Evolutionary conservation across 768 basidiomycete genomes (phyloP).

Genomic region (Termitomyces sp.): DNA sequence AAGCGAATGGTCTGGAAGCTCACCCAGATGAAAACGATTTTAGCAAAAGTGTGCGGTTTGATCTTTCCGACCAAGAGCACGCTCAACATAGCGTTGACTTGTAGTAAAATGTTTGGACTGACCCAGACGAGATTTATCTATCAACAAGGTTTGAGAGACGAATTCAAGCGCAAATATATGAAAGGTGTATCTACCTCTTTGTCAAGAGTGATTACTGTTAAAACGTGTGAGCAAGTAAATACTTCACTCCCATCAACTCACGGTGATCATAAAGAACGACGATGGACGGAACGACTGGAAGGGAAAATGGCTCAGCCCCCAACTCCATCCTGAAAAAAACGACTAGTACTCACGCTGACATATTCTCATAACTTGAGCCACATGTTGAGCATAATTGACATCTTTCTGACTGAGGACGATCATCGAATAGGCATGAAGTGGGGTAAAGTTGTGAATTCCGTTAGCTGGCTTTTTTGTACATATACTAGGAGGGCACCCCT

Average conservation of each 20-base stretch:
- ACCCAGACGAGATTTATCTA: constrained; percentile 31
- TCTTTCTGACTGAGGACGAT: constrained; percentile 1
- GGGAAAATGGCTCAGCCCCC: not conserved
- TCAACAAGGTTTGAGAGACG: not conserved
- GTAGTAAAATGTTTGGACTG: not conserved
- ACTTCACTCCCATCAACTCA: constrained; percentile 9
- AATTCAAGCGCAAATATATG: not conserved
- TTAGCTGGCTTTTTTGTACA: not conserved
- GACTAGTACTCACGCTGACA: constrained; percentile 25
- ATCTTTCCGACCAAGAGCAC: constrained; percentile 9
- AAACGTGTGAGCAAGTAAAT: not conserved
- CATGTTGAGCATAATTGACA: constrained; percentile 1
- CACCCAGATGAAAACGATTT: constrained; percentile 25
- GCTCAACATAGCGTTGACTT: not conserved
- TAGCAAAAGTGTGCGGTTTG: constrained; percentile 24
- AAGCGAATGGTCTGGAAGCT: not conserved
- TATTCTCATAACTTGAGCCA: constrained; percentile 17
- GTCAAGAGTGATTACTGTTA: constrained; percentile 28
- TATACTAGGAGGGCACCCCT: not conserved
- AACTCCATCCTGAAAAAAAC: not conserved
- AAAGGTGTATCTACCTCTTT: constrained; percentile 20
- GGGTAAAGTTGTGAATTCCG: not conserved
- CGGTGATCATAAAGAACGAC: constrained; percentile 26
- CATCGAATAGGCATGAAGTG: constrained; percentile 8
- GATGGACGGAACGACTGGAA: constrained; percentile 21